These are phyloP conservation scores for Rhizophagus prolifer DNA, from an alignment of 192 early-diverging fungal genomes.

Conservation along the genomic window DNA sequence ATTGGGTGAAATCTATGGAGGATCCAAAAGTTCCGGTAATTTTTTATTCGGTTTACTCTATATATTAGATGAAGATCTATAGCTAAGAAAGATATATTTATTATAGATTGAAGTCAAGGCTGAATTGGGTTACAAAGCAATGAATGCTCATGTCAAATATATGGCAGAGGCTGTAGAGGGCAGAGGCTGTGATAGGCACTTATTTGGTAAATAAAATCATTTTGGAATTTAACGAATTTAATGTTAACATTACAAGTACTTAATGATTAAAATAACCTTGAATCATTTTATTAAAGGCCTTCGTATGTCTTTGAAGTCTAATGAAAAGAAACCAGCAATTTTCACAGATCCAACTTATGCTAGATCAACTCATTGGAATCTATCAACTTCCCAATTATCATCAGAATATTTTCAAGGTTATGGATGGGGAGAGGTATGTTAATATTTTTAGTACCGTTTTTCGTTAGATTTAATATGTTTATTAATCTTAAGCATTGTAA, in stretches of 20 bases:
- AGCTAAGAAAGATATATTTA: background rate
- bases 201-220: constrained; percentile 54
- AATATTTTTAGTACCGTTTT: too few relatives aligned
- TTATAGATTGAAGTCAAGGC: constrained; percentile 54
- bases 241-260: background rate
- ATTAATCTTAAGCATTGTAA: too few relatives aligned
- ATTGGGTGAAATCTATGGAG: constrained; percentile 88
- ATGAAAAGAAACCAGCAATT: constrained; percentile 78
- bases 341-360: constrained; percentile 86
- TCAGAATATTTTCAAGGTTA: constrained; percentile 93
- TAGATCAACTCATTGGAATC: constrained; percentile 82
- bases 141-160: constrained; percentile 75
- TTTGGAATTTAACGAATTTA: background rate
- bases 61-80: background rate
- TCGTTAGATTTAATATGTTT: too few relatives aligned
- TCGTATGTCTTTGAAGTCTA: constrained; percentile 68
- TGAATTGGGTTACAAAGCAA: constrained; percentile 70
- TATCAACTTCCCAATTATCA: constrained; percentile 90
- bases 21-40: constrained; percentile 43
- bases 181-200: constrained; percentile 88
- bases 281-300: constrained; percentile 53
- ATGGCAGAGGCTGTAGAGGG: constrained; percentile 80
- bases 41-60: background rate
- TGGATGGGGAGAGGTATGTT: constrained; percentile 75
- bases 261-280: background rate